Evolutionary conservation across 345 rosid species (phyloP), one percentile per base, ranked within the genome.

Genomic region (Alliaria petiolata): DNA sequence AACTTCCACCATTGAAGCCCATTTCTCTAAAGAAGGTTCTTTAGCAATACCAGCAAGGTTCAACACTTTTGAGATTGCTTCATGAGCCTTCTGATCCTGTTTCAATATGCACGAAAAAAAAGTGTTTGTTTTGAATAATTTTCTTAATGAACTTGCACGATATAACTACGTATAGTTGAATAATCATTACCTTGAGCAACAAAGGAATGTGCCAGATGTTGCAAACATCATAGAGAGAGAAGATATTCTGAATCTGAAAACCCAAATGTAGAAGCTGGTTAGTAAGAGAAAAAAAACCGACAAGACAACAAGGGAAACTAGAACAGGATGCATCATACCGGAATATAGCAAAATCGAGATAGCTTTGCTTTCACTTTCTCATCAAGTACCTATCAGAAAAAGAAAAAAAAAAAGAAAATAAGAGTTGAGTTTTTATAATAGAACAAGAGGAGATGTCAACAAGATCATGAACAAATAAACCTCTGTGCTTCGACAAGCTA

Each of bases 141-240:
- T 10, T n/a, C 42, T 55, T 54, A n/a, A 14, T 9, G 25, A 59
- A 7, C 28, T 0, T 33, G 8, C 40, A 16, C 0, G 7, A 33
- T 11, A 3, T 33, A 55, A 33, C 38, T 20, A 1, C 10, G 11
- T 33, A n/a, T n/a, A 15, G 55, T 66, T 3, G 61, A 31, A 40
- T 62, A 25, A 66, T 10, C 5, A 13, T 22, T 83, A 93, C 98
- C 78, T 84, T 85, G 14, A 95, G 77, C 74, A 95, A 85, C 75
- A 88, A 74, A 69, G 99, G 99, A 79, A 95, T 82, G 55, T 91
- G 93, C 99, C 99, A 95, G 62, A 95, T 95, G 83, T 95, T 95
- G 53, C 92, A 79, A 67, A 91, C 95, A 78, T 95, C 99, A 63
- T 84, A 78, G 42, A 91, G 83, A 71, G 93, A 83, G 81, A 95